These are phyloP conservation scores for Penicillium aurantiogriseum DNA, from an alignment of 2,329 filamentous ascomycete genomes.

Conservation along the genomic window DNA sequence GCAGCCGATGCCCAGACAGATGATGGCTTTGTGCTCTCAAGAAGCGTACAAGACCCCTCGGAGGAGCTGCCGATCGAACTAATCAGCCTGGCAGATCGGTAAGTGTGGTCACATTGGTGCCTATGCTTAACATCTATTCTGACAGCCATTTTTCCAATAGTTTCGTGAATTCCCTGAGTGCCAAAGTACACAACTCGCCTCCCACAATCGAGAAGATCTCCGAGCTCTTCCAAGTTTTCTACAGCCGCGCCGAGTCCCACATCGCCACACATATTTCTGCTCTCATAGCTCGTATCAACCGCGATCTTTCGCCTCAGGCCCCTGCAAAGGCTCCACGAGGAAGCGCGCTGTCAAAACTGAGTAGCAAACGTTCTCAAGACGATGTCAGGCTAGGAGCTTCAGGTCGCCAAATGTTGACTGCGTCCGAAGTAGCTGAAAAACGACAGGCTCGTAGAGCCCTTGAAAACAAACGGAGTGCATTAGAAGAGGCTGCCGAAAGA, in stretches of 20 bases:
- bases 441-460: slow-evolving; percentile 75
- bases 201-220: slow-evolving; percentile 80
- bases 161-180: slow-evolving; percentile 85
- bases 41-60: slow-evolving; percentile 62
- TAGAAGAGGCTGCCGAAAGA: slow-evolving; percentile 91
- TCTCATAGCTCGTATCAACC: slow-evolving; percentile 70
- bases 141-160: slow-evolving; percentile 45
- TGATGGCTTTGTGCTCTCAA: slow-evolving; percentile 36
- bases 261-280: slow-evolving; percentile 84
- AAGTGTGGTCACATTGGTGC: slow-evolving; percentile 22
- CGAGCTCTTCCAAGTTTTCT: slow-evolving; percentile 92
- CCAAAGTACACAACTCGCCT: slow-evolving; percentile 81
- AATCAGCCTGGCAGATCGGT: slow-evolving; percentile 85
- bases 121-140: not conserved
- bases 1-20: slow-evolving; percentile 33
- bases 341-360: slow-evolving; percentile 56
- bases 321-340: slow-evolving; percentile 56
- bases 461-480: slow-evolving; percentile 69
- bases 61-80: slow-evolving; percentile 94
- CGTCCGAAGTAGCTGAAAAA: slow-evolving; percentile 75
- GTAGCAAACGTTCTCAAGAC: slow-evolving; percentile 41
- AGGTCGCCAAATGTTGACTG: slow-evolving; percentile 85
- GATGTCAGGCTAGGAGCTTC: slow-evolving; percentile 38
- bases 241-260: slow-evolving; percentile 73
- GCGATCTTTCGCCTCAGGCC: slow-evolving; percentile 61